These are phyloP conservation scores for Cymbopogon citratus DNA, from an alignment of 176 grass and related monocot genomes.

Conservation along the genomic window DNA sequence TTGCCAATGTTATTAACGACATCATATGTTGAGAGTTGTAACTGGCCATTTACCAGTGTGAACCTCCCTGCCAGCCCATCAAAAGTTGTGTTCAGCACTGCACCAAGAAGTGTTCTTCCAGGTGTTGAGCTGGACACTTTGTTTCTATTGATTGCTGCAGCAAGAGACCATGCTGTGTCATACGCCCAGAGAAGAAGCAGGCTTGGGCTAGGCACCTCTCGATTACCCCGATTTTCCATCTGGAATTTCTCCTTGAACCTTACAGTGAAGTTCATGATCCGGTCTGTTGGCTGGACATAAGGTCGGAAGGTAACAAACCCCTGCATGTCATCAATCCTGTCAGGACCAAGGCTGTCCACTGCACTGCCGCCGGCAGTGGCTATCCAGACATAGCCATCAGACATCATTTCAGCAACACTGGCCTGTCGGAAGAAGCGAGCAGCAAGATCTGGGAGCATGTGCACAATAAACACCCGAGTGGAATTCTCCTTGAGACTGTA, in stretches of 20 bases:
- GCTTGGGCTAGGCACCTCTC: background rate
- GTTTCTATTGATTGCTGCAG: constrained; percentile 15
- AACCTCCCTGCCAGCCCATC: constrained; percentile 49
- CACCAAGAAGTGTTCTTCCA: constrained; percentile 34
- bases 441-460: constrained; percentile 30
- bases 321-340: constrained; percentile 33
- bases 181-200: constrained; percentile 32
- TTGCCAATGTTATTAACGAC: constrained; percentile 48
- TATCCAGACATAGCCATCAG: constrained; percentile 55
- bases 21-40: constrained; percentile 37
- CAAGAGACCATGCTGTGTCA: constrained; percentile 39
- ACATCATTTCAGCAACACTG: constrained; percentile 33
- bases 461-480: constrained; percentile 52
- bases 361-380: constrained; percentile 8
- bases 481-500: constrained; percentile 29
- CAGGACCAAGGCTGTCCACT: background rate
- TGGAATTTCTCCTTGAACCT: constrained; percentile 25
- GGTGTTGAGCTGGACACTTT: background rate
- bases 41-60: constrained; percentile 28
- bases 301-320: constrained; percentile 42
- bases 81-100: constrained; percentile 40
- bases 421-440: constrained; percentile 27
- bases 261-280: constrained; percentile 16
- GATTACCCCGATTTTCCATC: background rate
- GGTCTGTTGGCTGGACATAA: background rate